These are phyloP conservation scores for Lophiostoma macrostomum DNA, from an alignment of 495 filamentous ascomycete species.

Conservation along the genomic window DNA sequence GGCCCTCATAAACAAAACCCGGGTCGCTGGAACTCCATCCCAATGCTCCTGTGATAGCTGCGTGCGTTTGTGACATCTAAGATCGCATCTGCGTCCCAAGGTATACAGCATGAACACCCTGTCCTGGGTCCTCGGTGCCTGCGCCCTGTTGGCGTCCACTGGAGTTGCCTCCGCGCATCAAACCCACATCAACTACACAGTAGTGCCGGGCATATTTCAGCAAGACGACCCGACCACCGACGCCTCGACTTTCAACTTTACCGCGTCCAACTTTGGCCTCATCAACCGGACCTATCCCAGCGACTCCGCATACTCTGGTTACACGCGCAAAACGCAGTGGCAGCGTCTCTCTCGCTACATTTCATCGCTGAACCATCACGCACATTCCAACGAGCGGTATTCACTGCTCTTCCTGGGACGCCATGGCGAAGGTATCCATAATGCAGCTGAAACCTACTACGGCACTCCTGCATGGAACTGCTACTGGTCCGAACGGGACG, in stretches of 20 bases:
- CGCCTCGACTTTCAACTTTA: constrained; percentile 59
- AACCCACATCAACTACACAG: constrained; percentile 54
- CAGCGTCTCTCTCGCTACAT: constrained; percentile 36
- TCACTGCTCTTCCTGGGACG: constrained; percentile 39
- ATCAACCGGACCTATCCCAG: constrained; percentile 32
- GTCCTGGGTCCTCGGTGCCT: background rate
- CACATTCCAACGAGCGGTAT: constrained; percentile 26
- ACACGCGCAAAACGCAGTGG: constrained; percentile 35
- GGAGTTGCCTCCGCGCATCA: background rate
- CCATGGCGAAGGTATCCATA: constrained; percentile 42
- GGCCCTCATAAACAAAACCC: background rate
- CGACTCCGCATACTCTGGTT: constrained; percentile 16
- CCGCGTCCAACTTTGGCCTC: constrained; percentile 35
- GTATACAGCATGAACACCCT: too few species aligned
- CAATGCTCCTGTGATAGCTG: too few species aligned
- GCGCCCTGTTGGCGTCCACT: background rate
- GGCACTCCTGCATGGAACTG: constrained; percentile 50
- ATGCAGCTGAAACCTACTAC: constrained; percentile 39
- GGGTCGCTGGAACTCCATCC: background rate
- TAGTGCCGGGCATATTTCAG: constrained; percentile 65
- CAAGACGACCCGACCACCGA: constrained; percentile 67
- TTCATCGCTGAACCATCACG: constrained; percentile 15
- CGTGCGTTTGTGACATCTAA: too few species aligned
- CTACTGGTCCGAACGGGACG: constrained; percentile 68
- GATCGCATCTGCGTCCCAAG: too few species aligned